Evolutionary conservation across 2,329 filamentous ascomycete species (phyloP).

Genomic region (Phaeomoniella chlamydospora): DNA sequence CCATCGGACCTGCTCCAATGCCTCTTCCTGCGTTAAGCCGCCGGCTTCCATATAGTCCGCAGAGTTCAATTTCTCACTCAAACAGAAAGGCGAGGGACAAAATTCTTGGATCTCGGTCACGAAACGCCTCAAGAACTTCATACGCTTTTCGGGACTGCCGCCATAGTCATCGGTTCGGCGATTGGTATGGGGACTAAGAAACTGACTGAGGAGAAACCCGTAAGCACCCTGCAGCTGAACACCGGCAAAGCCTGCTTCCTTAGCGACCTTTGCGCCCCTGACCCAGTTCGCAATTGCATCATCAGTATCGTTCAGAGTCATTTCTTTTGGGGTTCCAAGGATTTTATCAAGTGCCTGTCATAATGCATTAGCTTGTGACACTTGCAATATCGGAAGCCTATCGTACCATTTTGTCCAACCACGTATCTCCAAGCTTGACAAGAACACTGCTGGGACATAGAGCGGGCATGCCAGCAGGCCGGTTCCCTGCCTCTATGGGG

Average conservation of each 20-base stretch:
- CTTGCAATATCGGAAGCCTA: too few relatives aligned
- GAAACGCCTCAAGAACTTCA: slow-evolving; percentile 24
- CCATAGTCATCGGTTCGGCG: slow-evolving; percentile 33
- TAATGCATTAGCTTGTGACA: too few relatives aligned
- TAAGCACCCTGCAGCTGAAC: slow-evolving; percentile 39
- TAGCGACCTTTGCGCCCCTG: slow-evolving; percentile 33
- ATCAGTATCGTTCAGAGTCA: slow-evolving; percentile 40
- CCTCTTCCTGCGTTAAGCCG: slow-evolving; percentile 26
- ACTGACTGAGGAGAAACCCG: slow-evolving; percentile 32
- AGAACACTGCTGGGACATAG: slow-evolving; percentile 25
- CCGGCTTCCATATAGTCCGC: slow-evolving; percentile 26
- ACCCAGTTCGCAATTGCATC: slow-evolving; percentile 38
- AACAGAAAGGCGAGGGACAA: slow-evolving; percentile 26
- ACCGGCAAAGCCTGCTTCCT: slow-evolving; percentile 37
- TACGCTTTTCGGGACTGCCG: slow-evolving; percentile 28
- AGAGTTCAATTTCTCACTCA: slow-evolving; percentile 37
- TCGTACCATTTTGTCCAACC: slow-evolving; percentile 18
- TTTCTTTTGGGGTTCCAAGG: slow-evolving; percentile 39
- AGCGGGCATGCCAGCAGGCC: slow-evolving; percentile 17
- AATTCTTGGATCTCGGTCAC: slow-evolving; percentile 24
- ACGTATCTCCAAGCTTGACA: slow-evolving; percentile 21
- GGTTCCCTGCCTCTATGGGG: slow-evolving; percentile 21
- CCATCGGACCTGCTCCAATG: slow-evolving; percentile 42
- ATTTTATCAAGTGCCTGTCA: slow-evolving; percentile 12
- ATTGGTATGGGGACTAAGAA: slow-evolving; percentile 25